phyloP scores from a whole-genome alignment of 2,329 filamentous ascomycete genomes.

The Colletotrichum liriopes region DNA sequence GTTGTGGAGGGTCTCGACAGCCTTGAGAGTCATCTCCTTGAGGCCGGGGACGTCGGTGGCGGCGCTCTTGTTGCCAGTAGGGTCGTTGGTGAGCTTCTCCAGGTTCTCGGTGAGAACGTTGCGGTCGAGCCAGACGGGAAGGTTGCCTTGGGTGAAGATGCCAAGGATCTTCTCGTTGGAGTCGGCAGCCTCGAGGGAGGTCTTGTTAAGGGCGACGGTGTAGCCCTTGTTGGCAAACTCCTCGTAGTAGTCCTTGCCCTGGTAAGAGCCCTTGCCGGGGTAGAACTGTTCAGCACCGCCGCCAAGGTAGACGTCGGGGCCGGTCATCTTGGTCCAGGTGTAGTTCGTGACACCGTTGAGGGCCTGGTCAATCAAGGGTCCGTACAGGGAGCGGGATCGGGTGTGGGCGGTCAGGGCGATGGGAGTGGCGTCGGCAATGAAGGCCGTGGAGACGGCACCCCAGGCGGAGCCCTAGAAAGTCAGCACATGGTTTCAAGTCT shows the following conservation, averaged over 20 bases:
- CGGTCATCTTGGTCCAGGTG: slow-evolving; percentile 82
- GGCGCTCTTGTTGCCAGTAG: slow-evolving; percentile 74
- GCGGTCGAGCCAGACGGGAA: slow-evolving; percentile 89
- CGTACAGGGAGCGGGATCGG: slow-evolving; percentile 78
- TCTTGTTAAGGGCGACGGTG: slow-evolving; percentile 81
- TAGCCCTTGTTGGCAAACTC: slow-evolving; percentile 82
- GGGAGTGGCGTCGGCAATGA: slow-evolving; percentile 86
- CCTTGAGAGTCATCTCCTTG: slow-evolving; percentile 92
- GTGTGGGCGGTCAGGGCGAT: slow-evolving; percentile 83
- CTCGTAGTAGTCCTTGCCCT: slow-evolving; percentile 84
- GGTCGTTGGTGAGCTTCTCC: slow-evolving; percentile 75
- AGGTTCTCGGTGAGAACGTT: slow-evolving; percentile 85
- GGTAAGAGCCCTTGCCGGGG: slow-evolving; percentile 74
- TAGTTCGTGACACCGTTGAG: slow-evolving; percentile 85
- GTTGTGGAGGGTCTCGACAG: slow-evolving; percentile 82
- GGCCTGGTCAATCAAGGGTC: slow-evolving; percentile 81
- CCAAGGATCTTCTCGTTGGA: slow-evolving; percentile 78
- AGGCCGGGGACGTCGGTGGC: slow-evolving; percentile 85
- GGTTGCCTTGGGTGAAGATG: slow-evolving; percentile 81
- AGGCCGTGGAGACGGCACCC: slow-evolving; percentile 84
- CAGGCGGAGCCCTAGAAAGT: slow-evolving; percentile 64
- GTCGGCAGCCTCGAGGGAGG: slow-evolving; percentile 72
- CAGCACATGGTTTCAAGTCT: neutral
- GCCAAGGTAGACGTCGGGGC: slow-evolving; percentile 87
- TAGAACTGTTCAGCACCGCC: slow-evolving; percentile 88